Conservation (phyloP, 2,329 filamentous ascomycete genomes). For the Talaromyces rugulosus region DNA sequence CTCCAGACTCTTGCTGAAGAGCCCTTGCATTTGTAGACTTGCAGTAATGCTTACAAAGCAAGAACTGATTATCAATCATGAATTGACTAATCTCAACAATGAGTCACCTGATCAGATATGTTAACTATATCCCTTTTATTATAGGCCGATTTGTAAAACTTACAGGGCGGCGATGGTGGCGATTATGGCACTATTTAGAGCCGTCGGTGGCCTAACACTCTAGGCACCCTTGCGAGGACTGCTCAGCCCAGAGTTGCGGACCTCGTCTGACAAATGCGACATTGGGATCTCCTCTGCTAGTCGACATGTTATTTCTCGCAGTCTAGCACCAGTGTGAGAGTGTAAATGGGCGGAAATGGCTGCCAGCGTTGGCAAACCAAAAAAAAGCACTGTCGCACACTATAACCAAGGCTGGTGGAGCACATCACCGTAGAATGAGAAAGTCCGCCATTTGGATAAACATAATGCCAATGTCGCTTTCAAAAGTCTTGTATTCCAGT, state of each 20-base stretch:
- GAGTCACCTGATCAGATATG: neutral
- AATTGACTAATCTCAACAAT: neutral
- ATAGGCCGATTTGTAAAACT: neutral
- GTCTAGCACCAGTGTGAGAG: neutral
- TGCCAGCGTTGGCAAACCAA: neutral
- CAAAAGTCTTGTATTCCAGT: slow-evolving; percentile 71
- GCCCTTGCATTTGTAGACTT: neutral
- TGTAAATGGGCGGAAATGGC: neutral
- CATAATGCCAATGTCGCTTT: slow-evolving; percentile 16
- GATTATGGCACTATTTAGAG: neutral
- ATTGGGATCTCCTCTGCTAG: neutral
- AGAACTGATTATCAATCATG: neutral
- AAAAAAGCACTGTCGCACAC: neutral
- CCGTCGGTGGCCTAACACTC: neutral
- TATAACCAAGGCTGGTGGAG: neutral
- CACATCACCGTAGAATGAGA: neutral
- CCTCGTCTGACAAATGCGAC: neutral
- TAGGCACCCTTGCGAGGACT: neutral
- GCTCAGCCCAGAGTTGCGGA: neutral
- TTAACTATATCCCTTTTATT: neutral
- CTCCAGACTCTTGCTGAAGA: neutral
- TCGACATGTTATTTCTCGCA: neutral
- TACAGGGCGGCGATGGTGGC: neutral
- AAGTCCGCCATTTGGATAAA: neutral
- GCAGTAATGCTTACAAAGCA: neutral